phyloP scores from a whole-genome alignment of 2,329 filamentous ascomycete genomes.

The Bipolaris gigantea region DNA sequence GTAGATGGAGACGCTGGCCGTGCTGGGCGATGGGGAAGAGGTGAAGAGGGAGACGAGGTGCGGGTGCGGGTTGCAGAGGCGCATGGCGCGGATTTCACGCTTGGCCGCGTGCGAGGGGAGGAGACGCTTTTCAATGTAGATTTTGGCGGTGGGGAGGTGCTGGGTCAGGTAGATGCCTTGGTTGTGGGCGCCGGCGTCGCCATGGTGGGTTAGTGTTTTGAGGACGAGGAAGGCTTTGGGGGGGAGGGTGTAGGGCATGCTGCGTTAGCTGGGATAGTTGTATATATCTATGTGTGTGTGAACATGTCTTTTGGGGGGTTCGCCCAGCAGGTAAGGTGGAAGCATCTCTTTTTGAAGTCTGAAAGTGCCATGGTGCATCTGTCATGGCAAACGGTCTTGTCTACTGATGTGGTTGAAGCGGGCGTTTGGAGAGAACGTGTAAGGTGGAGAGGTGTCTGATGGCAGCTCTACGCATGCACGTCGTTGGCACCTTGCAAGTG shows the following conservation, averaged over 20 bases:
- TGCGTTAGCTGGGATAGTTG: not conserved
- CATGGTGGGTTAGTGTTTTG: not conserved
- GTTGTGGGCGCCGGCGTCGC: not conserved
- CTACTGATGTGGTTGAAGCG: not conserved
- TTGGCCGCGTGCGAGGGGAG: not conserved
- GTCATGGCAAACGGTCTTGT: not conserved
- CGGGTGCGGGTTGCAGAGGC: not conserved
- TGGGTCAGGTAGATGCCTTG: not conserved
- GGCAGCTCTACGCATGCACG: not conserved
- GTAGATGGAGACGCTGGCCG: slow-evolving; percentile 4
- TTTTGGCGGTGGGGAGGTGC: not conserved
- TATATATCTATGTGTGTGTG: not conserved
- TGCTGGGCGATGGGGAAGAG: no score
- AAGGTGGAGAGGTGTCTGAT: not conserved
- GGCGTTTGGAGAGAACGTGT: not conserved
- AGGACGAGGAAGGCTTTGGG: not conserved
- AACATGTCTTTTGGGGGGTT: not conserved
- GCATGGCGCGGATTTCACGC: not conserved
- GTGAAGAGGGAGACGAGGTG: not conserved
- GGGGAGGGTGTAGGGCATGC: not conserved
- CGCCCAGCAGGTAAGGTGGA: no score
- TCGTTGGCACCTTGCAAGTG: not conserved
- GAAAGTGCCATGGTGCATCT: not conserved
- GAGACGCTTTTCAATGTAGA: slow-evolving; percentile 1
- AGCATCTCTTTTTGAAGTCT: not conserved